Percentiles rank a stretch among this genome's conserved stretches.
Evolutionary conservation across 768 basidiomycete genomes (phyloP).

Genomic region (Sarcodon sp.): DNA sequence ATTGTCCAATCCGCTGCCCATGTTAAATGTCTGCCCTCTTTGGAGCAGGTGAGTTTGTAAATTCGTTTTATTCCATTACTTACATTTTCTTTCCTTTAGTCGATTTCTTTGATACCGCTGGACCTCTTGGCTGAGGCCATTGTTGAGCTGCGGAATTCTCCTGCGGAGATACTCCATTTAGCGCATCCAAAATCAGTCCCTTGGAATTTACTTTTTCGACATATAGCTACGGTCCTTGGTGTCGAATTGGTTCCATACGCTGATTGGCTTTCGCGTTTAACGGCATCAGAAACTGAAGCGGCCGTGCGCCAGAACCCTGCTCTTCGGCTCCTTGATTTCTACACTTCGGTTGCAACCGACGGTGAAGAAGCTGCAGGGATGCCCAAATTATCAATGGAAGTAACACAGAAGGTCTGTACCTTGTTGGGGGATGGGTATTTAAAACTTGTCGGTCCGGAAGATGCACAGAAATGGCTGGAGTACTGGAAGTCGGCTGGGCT

Average conservation of each 20-base stretch:
- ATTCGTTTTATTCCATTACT: background rate
- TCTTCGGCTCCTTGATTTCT: background rate
- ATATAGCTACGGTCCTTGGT: conserved; percentile 8
- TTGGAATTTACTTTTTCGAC: conserved; percentile 18
- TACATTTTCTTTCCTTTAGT: conserved; percentile 14
- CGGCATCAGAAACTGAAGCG: conserved; percentile 1
- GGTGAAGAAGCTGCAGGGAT: background rate
- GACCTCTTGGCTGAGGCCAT: conserved; percentile 23
- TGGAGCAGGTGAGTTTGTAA: conserved; percentile 17
- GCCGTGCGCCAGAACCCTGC: background rate
- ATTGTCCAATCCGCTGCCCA: conserved; percentile 21
- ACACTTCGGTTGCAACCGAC: background rate
- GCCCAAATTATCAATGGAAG: background rate
- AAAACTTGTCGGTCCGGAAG: background rate
- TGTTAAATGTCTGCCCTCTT: conserved; percentile 17
- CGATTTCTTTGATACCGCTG: conserved; percentile 29
- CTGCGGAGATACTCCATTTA: conserved; percentile 18
- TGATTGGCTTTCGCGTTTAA: conserved; percentile 21
- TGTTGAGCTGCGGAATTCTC: conserved; percentile 16
- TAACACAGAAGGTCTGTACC: background rate
- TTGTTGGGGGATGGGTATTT: background rate
- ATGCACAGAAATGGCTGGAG: background rate
- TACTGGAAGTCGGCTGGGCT: background rate
- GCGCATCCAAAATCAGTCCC: conserved; percentile 22
- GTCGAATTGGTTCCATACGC: conserved; percentile 19